phyloP scores from a whole-genome alignment of 2,329 filamentous ascomycete species.

The Pezicula carpinea region DNA sequence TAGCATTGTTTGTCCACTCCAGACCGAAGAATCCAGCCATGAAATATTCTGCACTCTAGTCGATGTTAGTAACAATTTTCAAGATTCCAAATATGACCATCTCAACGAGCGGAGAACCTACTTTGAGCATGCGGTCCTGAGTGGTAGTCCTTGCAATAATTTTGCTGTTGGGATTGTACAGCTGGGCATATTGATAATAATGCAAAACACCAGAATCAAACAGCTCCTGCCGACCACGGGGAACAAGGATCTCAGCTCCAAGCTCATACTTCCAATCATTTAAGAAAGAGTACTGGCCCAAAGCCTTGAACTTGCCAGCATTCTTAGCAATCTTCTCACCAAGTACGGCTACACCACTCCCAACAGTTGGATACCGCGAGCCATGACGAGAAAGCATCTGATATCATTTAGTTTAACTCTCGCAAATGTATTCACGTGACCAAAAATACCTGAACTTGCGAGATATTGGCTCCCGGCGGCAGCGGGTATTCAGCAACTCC shows the following conservation, averaged over 20 bases:
- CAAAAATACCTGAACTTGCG: slow-evolving; percentile 51
- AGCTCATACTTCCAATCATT: slow-evolving; percentile 66
- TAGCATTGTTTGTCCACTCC: slow-evolving; percentile 67
- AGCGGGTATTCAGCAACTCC: slow-evolving; percentile 69
- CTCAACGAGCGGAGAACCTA: slow-evolving; percentile 30
- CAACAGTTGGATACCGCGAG: slow-evolving; percentile 64
- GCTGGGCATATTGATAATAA: slow-evolving; percentile 49
- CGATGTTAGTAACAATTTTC: slow-evolving; percentile 1
- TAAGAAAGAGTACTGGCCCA: slow-evolving; percentile 59
- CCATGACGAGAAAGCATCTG: slow-evolving; percentile 72
- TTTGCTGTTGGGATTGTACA: slow-evolving; percentile 69
- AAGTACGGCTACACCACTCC: slow-evolving; percentile 49
- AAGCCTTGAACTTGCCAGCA: slow-evolving; percentile 48
- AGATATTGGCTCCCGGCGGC: slow-evolving; percentile 61
- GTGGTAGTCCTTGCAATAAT: slow-evolving; percentile 71
- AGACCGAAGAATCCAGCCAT: slow-evolving; percentile 75
- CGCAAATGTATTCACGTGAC: background rate
- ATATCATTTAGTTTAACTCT: background rate
- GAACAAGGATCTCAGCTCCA: slow-evolving; percentile 67
- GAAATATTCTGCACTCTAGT: slow-evolving; percentile 63
- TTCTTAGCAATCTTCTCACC: slow-evolving; percentile 54
- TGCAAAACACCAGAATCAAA: slow-evolving; percentile 68
- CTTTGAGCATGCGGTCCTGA: slow-evolving; percentile 71
- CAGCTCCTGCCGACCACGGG: slow-evolving; percentile 67
- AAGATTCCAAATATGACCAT: background rate